Percentiles rank a stretch among this genome's conserved stretches.
These are phyloP conservation scores for Chernovozyma aurita DNA, from an alignment of 1,139 yeast species.

Conservation along the genomic window DNA sequence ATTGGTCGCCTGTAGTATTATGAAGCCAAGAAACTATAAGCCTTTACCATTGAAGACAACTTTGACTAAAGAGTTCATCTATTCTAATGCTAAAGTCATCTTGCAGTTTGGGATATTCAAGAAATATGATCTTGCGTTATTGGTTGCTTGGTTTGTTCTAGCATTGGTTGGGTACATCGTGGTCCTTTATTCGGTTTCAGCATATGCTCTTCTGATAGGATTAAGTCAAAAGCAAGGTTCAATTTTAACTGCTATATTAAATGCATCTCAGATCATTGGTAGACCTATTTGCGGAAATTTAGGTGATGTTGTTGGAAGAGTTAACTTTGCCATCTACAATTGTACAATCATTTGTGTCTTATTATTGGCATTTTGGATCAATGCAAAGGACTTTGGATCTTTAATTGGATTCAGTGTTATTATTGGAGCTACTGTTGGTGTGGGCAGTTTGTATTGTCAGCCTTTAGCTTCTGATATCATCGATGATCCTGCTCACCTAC, in stretches of 20 bases:
- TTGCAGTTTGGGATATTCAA: slow-evolving; percentile 29
- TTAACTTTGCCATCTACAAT: slow-evolving; percentile 40
- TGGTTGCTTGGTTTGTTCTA: slow-evolving; percentile 54
- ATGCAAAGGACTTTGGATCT: slow-evolving; percentile 47
- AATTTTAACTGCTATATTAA: slow-evolving; percentile 54
- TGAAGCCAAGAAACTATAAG: slow-evolving; percentile 42
- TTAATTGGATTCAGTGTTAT: slow-evolving; percentile 49
- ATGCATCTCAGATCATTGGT: slow-evolving; percentile 62
- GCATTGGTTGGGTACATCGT: slow-evolving; percentile 56
- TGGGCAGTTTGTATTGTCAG: slow-evolving; percentile 58
- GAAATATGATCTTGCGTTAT: slow-evolving; percentile 31
- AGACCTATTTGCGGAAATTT: slow-evolving; percentile 58
- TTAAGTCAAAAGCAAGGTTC: slow-evolving; percentile 53
- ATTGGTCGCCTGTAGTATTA: slow-evolving; percentile 28
- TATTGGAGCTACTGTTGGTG: slow-evolving; percentile 53
- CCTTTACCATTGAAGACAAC: slow-evolving; percentile 23
- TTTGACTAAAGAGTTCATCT: slow-evolving; percentile 17
- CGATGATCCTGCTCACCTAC: slow-evolving; percentile 39
- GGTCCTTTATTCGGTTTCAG: slow-evolving; percentile 55
- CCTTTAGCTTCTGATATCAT: slow-evolving; percentile 58
- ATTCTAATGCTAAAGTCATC: slow-evolving; percentile 18
- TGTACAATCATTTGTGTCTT: slow-evolving; percentile 32
- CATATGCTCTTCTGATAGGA: slow-evolving; percentile 61
- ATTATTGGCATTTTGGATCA: slow-evolving; percentile 50
- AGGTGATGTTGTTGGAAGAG: slow-evolving; percentile 58